phyloP scores from a whole-genome alignment of 805 yeast species.

The Saturnispora diversa region DNA sequence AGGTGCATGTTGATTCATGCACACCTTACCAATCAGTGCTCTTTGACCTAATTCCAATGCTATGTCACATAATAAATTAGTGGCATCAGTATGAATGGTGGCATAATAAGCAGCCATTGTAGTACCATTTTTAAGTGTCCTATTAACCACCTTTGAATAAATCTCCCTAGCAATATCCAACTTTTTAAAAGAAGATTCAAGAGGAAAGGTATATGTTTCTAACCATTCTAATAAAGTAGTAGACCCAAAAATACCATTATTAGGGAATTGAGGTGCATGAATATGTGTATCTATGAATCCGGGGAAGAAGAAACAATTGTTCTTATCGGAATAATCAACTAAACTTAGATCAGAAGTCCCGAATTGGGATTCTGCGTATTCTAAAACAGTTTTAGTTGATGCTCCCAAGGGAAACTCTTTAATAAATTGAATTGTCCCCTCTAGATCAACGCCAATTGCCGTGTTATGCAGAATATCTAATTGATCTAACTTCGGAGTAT shows the following conservation, averaged over 20 bases:
- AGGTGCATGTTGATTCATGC: constrained; percentile 84
- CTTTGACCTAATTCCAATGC: constrained; percentile 68
- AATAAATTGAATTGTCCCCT: constrained; percentile 45
- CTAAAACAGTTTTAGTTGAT: constrained; percentile 12
- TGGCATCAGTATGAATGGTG: constrained; percentile 70
- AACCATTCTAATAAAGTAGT: constrained; percentile 88
- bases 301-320: constrained; percentile 60
- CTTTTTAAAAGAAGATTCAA: constrained; percentile 63
- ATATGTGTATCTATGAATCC: constrained; percentile 80
- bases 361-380: constrained; percentile 5
- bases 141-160: constrained; percentile 57
- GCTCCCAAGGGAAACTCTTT: constrained; percentile 14
- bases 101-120: constrained; percentile 91
- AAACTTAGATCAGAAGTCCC: constrained; percentile 24
- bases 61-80: constrained; percentile 68
- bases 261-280: constrained; percentile 81
- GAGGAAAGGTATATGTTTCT: constrained; percentile 76
- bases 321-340: constrained; percentile 30
- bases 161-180: constrained; percentile 47
- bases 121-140: constrained; percentile 74
- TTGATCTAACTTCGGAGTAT: constrained; percentile 53
- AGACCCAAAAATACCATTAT: constrained; percentile 75
- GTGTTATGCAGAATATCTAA: constrained; percentile 50
- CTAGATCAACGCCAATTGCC: constrained; percentile 52
- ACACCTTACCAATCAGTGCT: constrained; percentile 86